Conservation (phyloP, 768 basidiomycete genomes). For the Myochromella boudieri region DNA sequence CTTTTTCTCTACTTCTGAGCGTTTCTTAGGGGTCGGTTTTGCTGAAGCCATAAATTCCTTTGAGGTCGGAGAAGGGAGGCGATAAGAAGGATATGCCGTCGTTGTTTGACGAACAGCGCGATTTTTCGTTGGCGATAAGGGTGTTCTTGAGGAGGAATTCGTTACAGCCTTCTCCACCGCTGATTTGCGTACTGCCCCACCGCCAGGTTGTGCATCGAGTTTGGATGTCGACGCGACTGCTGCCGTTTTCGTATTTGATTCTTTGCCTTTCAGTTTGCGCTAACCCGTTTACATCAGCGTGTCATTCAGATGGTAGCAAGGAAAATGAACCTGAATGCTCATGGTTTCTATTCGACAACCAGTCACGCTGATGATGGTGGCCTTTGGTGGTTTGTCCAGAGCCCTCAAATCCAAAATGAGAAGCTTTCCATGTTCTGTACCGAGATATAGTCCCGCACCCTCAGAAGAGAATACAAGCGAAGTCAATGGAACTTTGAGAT, state of each 20-base stretch:
- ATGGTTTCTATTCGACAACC: slow-evolving; percentile 51
- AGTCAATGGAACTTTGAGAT: slow-evolving; percentile 52
- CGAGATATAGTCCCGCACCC: slow-evolving; percentile 64
- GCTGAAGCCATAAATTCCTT: slow-evolving; percentile 17
- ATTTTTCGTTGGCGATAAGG: slow-evolving; percentile 22
- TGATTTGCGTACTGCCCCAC: slow-evolving; percentile 10
- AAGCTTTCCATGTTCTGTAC: slow-evolving; percentile 65
- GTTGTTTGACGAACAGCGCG: slow-evolving; percentile 14
- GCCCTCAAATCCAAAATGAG: slow-evolving; percentile 63
- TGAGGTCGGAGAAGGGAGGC: slow-evolving; percentile 17
- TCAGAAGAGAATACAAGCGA: slow-evolving; percentile 69
- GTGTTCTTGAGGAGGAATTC: too few relatives aligned
- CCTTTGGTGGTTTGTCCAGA: slow-evolving; percentile 63
- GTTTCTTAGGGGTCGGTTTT: slow-evolving; percentile 9
- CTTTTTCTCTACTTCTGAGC: slow-evolving; percentile 22
- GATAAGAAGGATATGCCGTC: slow-evolving; percentile 22
- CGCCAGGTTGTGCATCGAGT: slow-evolving; percentile 7
- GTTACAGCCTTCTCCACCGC: too few relatives aligned
- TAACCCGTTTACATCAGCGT: slow-evolving; percentile 5
- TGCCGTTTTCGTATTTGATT: slow-evolving; percentile 13
- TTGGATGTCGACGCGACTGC: slow-evolving; percentile 18
- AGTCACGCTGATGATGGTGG: slow-evolving; percentile 47
- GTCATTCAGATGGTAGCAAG: background rate
- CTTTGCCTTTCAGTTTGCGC: slow-evolving; percentile 20
- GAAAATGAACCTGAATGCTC: slow-evolving; percentile 52